Conservation (phyloP, 2,329 filamentous ascomycete species). For the Aspergillus latus region DNA sequence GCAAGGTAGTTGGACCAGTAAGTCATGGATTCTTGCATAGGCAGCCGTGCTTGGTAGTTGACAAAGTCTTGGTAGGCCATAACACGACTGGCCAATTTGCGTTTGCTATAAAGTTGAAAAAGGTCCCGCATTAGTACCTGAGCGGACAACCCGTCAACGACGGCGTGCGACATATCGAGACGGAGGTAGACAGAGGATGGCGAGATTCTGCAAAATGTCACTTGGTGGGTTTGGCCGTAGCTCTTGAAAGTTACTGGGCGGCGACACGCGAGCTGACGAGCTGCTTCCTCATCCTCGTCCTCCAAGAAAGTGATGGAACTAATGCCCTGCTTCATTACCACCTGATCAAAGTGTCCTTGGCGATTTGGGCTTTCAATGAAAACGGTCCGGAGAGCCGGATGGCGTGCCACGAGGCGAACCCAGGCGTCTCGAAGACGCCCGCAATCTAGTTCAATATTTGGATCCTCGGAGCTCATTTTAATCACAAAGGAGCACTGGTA, state of each 20-base stretch:
- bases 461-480: not conserved
- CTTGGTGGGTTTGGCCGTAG: constrained; percentile 5
- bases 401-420: constrained; percentile 31
- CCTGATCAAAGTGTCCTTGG: constrained; percentile 22
- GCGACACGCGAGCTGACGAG: not conserved
- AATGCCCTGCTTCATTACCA: not conserved
- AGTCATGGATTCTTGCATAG: not conserved
- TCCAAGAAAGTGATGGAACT: not conserved
- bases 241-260: constrained; percentile 8
- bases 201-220: constrained; percentile 2
- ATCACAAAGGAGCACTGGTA: constrained; percentile 10
- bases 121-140: constrained; percentile 11
- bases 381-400: constrained; percentile 32
- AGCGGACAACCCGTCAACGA: constrained; percentile 12
- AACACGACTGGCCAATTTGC: not conserved
- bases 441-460: not conserved
- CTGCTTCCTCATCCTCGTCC: not conserved
- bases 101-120: not conserved
- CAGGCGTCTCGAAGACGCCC: constrained; percentile 22
- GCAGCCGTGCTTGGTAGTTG: constrained; percentile 2
- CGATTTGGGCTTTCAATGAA: constrained; percentile 32
- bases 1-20: constrained; percentile 10
- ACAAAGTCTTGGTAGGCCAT: constrained; percentile 6
- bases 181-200: not conserved
- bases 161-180: constrained; percentile 12